Conservation (phyloP, 1,139 yeast genomes). For the Yamadazyma blattariae region DNA sequence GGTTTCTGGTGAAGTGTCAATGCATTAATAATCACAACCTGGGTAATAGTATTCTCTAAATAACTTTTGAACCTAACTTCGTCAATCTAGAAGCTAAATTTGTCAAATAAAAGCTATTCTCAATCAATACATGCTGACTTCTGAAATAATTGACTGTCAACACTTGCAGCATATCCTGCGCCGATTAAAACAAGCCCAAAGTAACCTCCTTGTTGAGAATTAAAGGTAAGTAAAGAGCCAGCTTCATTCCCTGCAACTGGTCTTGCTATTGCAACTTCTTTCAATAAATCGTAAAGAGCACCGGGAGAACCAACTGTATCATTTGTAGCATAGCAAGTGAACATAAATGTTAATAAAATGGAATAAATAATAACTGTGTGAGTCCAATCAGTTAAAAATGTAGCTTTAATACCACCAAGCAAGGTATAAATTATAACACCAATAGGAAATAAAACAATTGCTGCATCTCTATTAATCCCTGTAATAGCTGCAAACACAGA, state of each 20-base stretch:
- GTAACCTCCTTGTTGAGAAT: constrained; percentile 39
- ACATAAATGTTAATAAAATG: constrained; percentile 39
- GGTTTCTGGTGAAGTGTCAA: no score
- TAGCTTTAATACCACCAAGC: constrained; percentile 46
- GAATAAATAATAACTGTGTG: constrained; percentile 41
- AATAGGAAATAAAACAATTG: constrained; percentile 42
- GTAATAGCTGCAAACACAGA: constrained; percentile 16
- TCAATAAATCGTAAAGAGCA: constrained; percentile 43
- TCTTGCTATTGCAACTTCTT: constrained; percentile 24
- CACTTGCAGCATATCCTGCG: constrained; percentile 28
- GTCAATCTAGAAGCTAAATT: no score
- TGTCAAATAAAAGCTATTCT: no score
- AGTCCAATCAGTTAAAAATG: constrained; percentile 45
- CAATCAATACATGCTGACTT: no score
- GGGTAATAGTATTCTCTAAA: no score
- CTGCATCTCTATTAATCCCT: constrained; percentile 18
- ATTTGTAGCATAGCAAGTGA: constrained; percentile 38
- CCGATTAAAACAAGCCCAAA: constrained; percentile 21
- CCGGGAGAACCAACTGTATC: constrained; percentile 45
- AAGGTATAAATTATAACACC: constrained; percentile 49
- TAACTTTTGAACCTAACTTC: no score
- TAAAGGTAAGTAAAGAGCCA: constrained; percentile 48
- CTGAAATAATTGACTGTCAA: constrained; percentile 39
- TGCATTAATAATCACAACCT: no score
- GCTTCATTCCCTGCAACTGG: constrained; percentile 43